Percentiles rank a stretch among this genome's conserved stretches.
phyloP scores from a whole-genome alignment of 1,284 basidiomycete species.

The Afroboletus lepidellus region DNA sequence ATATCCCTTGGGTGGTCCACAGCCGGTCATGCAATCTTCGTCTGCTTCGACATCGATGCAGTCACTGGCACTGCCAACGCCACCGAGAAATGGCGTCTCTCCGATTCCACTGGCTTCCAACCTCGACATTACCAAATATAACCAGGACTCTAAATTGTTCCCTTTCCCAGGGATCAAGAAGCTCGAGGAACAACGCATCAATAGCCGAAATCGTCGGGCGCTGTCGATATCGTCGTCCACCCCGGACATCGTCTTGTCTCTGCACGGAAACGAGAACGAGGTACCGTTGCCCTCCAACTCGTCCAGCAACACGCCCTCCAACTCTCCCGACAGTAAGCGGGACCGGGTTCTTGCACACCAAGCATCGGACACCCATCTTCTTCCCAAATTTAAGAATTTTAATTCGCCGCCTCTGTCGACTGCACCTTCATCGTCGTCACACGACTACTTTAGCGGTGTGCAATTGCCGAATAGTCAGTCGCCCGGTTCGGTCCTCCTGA shows the following conservation, averaged over 20 bases:
- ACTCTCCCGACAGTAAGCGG: neutral
- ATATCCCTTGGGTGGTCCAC: slow-evolving; percentile 14
- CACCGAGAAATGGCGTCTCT: slow-evolving; percentile 56
- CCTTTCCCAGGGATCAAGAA: slow-evolving; percentile 85
- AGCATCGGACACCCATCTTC: slow-evolving; percentile 61
- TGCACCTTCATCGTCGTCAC: slow-evolving; percentile 46
- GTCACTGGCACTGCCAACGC: slow-evolving; percentile 54
- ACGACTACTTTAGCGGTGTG: slow-evolving; percentile 49
- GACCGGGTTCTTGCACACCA: slow-evolving; percentile 65
- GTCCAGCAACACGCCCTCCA: neutral
- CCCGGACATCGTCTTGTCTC: slow-evolving; percentile 58
- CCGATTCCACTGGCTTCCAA: slow-evolving; percentile 69
- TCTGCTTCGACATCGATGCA: slow-evolving; percentile 65
- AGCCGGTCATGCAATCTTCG: slow-evolving; percentile 55
- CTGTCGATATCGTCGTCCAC: slow-evolving; percentile 57
- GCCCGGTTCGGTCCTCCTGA: slow-evolving; percentile 17
- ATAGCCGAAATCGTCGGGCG: slow-evolving; percentile 51
- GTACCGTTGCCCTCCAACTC: slow-evolving; percentile 35
- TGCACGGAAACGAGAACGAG: slow-evolving; percentile 44
- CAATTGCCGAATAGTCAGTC: slow-evolving; percentile 38
- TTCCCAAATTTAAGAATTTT: slow-evolving; percentile 51
- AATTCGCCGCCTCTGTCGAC: slow-evolving; percentile 43
- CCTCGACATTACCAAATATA: slow-evolving; percentile 60
- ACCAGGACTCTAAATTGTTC: slow-evolving; percentile 74
- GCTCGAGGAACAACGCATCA: slow-evolving; percentile 67